Conservation (phyloP, 1,284 basidiomycete genomes). For the Testicularia cyperi region DNA sequence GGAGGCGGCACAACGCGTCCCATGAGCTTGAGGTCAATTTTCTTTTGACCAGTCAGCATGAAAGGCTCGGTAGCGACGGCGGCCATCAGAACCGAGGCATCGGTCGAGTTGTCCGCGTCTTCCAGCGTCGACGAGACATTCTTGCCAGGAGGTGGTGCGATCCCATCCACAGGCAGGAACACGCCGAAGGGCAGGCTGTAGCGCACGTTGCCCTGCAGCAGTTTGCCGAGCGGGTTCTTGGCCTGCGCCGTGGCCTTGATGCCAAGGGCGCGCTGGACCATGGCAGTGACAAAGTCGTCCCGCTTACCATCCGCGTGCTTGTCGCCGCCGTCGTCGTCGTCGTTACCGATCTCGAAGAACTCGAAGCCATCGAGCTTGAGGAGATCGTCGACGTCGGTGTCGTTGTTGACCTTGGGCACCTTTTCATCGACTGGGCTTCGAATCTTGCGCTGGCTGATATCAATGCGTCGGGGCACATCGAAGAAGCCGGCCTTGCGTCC, state of each 20-base stretch:
- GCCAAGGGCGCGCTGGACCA: slow-evolving; percentile 42
- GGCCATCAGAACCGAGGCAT: slow-evolving; percentile 44
- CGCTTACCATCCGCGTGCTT: background rate
- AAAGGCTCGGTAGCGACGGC: slow-evolving; percentile 50
- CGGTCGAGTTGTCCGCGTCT: slow-evolving; percentile 1
- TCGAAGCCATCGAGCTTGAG: slow-evolving; percentile 51
- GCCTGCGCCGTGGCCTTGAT: slow-evolving; percentile 47
- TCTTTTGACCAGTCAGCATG: slow-evolving; percentile 41
- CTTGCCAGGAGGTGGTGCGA: slow-evolving; percentile 8
- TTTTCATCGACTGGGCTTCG: slow-evolving; percentile 37
- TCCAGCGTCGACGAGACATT: background rate
- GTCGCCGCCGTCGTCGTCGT: slow-evolving; percentile 4
- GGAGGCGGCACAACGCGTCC: slow-evolving; percentile 50
- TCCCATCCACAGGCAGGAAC: slow-evolving; percentile 37
- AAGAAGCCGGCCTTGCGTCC: slow-evolving; percentile 35
- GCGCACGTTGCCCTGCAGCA: slow-evolving; percentile 43
- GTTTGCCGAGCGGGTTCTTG: slow-evolving; percentile 45
- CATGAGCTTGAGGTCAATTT: slow-evolving; percentile 33
- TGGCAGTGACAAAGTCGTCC: slow-evolving; percentile 2
- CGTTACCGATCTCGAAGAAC: slow-evolving; percentile 50
- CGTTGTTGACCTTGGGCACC: slow-evolving; percentile 33
- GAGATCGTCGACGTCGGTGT: slow-evolving; percentile 35
- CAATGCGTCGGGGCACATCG: slow-evolving; percentile 40
- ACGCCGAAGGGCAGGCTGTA: slow-evolving; percentile 53
- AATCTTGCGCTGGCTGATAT: slow-evolving; percentile 34